Evolutionary conservation across 2,329 filamentous ascomycete species (phyloP).

Genomic region (Apiospora aurea): DNA sequence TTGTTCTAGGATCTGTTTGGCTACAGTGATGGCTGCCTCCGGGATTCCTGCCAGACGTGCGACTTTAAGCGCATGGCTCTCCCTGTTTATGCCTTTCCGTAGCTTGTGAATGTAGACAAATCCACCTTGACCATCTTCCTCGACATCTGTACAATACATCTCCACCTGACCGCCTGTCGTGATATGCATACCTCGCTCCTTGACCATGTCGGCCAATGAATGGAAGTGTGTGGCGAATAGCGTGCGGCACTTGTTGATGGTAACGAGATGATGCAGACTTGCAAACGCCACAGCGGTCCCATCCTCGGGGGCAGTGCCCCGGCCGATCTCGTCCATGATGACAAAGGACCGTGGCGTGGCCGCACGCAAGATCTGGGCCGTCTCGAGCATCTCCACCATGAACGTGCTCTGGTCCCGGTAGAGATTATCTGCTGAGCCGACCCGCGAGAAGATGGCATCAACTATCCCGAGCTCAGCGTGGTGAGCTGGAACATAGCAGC

Average conservation of each 20-base stretch:
- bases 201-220: slow-evolving; percentile 77
- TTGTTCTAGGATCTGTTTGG: slow-evolving; percentile 61
- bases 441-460: slow-evolving; percentile 94
- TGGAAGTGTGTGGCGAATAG: slow-evolving; percentile 98
- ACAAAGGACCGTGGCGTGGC: slow-evolving; percentile 88
- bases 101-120: slow-evolving; percentile 90
- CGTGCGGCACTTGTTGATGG: slow-evolving; percentile 77
- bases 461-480: slow-evolving; percentile 88
- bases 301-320: slow-evolving; percentile 93
- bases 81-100: slow-evolving; percentile 80
- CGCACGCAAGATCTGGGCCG: slow-evolving; percentile 84
- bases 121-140: slow-evolving; percentile 71
- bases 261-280: slow-evolving; percentile 82
- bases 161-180: slow-evolving; percentile 57
- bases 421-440: slow-evolving; percentile 94
- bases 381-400: slow-evolving; percentile 99
- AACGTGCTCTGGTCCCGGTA: slow-evolving; percentile 96
- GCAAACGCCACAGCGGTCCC: slow-evolving; percentile 91
- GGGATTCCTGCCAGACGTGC: slow-evolving; percentile 85
- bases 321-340: slow-evolving; percentile 97
- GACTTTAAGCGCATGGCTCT: slow-evolving; percentile 95
- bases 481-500: slow-evolving; percentile 89
- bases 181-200: slow-evolving; percentile 52
- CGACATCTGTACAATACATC: slow-evolving; percentile 88
- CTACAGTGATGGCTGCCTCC: slow-evolving; percentile 72